Base-by-base conservation (phyloP, 768 basidiomycete species). In the Leccinum ochraceum region DNA sequence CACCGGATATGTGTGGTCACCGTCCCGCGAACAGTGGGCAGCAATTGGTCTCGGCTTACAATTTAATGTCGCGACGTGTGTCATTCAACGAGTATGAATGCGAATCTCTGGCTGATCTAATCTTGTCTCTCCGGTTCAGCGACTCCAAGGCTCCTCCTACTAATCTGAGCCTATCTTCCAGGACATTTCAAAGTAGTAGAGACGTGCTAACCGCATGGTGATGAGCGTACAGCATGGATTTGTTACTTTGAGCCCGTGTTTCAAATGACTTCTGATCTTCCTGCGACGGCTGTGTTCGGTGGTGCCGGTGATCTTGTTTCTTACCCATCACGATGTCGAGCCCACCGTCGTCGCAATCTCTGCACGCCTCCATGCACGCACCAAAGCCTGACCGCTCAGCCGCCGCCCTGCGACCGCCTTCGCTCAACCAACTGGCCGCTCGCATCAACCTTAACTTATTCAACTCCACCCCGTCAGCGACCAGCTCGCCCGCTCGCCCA, bases 381-480 rank as follows among this genome's bases (percentile, higher is more conserved):
- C 71, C 77, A 51, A 79, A 77, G 63, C 70, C 77, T 22, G 79
- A 80, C 53, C 71, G 77, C 17, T 58, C 75, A n/a, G 54, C 65
- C 6, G 22, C 75, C 6, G 66, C 66, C 28, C 42, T 68, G 28
- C 84, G 89, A 24, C 78, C 86, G 17, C 90, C 90, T 1, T 91
- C 91, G 7, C 81, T 93, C 14, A 89, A 90, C 76, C 89, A 92
- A 73, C 85, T 93, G 57, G 91, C 89, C 3, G 90, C 90, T 6
- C 86, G 89, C 53, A 89, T 92, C 71, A 84, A 80, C 66, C 75
- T 81, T 54, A 84, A 77, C 53, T 51, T 66, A 16, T 59, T 70
- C 9, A 66, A 66, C 16, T 7, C 61, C 39, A 53, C 63, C 14
- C 3, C 73, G 50, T 58, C 78, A 51, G 53, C 69, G 53, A 55